These are phyloP conservation scores for Phylloporus sp. DNA, from an alignment of 768 basidiomycete genomes.

Conservation along the genomic window DNA sequence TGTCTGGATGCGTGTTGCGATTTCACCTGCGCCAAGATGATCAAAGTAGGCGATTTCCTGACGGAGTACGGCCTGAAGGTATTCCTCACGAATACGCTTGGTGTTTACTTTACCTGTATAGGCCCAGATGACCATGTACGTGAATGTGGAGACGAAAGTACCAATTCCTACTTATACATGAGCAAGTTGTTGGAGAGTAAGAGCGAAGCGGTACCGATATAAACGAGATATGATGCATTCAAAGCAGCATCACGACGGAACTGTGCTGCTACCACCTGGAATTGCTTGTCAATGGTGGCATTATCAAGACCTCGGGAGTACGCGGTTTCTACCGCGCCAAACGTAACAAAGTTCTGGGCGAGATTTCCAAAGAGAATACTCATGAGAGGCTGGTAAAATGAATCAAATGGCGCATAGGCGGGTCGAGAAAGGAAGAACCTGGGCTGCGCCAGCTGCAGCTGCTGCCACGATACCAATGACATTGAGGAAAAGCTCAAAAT, in stretches of 20 bases:
- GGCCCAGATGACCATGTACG: conserved; percentile 66
- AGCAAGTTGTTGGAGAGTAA: not conserved
- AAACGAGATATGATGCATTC: conserved; percentile 62
- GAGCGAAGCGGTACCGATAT: conserved; percentile 49
- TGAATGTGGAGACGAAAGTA: conserved; percentile 68
- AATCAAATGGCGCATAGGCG: not conserved
- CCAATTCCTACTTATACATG: conserved; percentile 49
- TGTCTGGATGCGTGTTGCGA: conserved; percentile 88
- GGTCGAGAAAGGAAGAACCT: conserved; percentile 39
- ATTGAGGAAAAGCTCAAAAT: conserved; percentile 60
- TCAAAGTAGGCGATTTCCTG: conserved; percentile 92
- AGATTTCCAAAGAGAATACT: conserved; percentile 82
- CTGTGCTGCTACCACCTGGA: conserved; percentile 32
- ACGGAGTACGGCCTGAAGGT: conserved; percentile 73
- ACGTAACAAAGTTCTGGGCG: conserved; percentile 66
- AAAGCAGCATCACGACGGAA: conserved; percentile 51
- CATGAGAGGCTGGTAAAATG: conserved; percentile 58
- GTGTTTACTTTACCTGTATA: conserved; percentile 79
- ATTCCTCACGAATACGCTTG: conserved; percentile 78
- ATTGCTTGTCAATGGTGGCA: conserved; percentile 28
- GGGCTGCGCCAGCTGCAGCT: conserved; percentile 73
- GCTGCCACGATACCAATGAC: conserved; percentile 69
- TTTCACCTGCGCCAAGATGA: conserved; percentile 86
- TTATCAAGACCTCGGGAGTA: conserved; percentile 24
- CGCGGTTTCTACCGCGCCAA: conserved; percentile 28